Evolutionary conservation across 2,329 filamentous ascomycete species (phyloP), one percentile per base, ranked within the genome.

Genomic region (Xylariomycetidae sp.): DNA sequence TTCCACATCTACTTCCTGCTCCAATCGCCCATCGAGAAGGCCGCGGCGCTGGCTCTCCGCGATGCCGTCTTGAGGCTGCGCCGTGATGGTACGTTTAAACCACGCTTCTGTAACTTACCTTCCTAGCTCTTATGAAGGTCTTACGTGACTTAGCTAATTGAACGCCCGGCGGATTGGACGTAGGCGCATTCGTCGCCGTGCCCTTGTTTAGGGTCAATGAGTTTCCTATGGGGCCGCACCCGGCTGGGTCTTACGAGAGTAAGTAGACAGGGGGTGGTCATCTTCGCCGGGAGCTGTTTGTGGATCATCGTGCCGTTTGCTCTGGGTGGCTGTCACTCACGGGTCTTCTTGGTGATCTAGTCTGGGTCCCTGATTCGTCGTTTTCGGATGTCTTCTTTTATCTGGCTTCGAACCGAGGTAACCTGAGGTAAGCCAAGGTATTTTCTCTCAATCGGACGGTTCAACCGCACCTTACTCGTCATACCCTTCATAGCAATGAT

Each of bases 331-430:
- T n/a, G n/a, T 23, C 8, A 23, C 20, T 23, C 8, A 23, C 20
- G n/a, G 8, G 20, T 8, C n/a, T 23, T 8, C 20, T n/a, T 23
- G 20, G 20, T 23, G 20, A 8, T 22, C 7, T 27, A 42, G 53
- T 57, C 26, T 59, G 56, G 56, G 56, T 58, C 6, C 56, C 56
- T 1, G 56, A 57, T 31, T 53, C 53, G 2, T 58, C 56, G 1
- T 59, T 59, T 25, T 57, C 56, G 1, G 56, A 57, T 23, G 56
- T 59, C 7, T 59, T 58, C 31, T 58, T 57, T 34, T 58, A 58
- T 34, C 23, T 59, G 22, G 49, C 56, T 12, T 32, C 53, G 11
- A 59, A 59, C 30, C 48, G 56, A 13, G 56, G 56, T 12, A 46
- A 46, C 22, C 27, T 56, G 1, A 57, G 54, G 51, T 46, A 18